phyloP scores from a whole-genome alignment of 495 filamentous ascomycete species.

The Terfezia boudieri region DNA sequence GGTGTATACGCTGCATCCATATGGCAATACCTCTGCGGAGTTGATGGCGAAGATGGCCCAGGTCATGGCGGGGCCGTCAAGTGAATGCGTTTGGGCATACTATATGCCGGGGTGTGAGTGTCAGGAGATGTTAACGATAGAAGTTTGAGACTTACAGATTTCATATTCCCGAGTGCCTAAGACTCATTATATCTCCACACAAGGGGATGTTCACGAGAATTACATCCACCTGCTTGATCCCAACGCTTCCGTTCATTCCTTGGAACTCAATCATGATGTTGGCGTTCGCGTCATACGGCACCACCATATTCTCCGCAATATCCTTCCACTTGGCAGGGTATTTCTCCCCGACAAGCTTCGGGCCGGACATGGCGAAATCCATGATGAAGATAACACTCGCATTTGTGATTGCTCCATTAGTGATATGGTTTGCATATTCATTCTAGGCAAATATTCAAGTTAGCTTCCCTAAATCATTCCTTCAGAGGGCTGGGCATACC shows the following conservation, averaged over 20 bases:
- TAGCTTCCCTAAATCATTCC: not conserved
- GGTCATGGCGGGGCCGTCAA: constrained; percentile 38
- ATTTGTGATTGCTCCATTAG: constrained; percentile 55
- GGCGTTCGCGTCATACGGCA: constrained; percentile 27
- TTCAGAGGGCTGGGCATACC: constrained; percentile 8
- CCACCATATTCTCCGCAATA: constrained; percentile 30
- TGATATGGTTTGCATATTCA: constrained; percentile 49
- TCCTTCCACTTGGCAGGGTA: constrained; percentile 30
- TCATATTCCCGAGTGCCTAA: constrained; percentile 23
- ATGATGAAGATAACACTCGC: constrained; percentile 38
- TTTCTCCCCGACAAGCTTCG: constrained; percentile 31
- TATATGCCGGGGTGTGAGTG: not conserved
- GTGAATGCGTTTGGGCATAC: constrained; percentile 34
- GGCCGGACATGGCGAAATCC: constrained; percentile 32
- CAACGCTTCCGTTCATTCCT: constrained; percentile 32
- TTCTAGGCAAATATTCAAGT: constrained; percentile 22
- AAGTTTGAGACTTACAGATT: constrained; percentile 22
- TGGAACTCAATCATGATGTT: constrained; percentile 47
- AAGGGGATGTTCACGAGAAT: constrained; percentile 32
- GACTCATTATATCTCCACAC: constrained; percentile 21
- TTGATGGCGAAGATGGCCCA: constrained; percentile 33
- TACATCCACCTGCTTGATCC: constrained; percentile 39
- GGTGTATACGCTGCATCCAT: constrained; percentile 33
- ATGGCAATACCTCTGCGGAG: constrained; percentile 29
- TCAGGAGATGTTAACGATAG: too few relatives aligned